A percentile compares a stretch with the other conserved stretches of the same genome.
Conservation (phyloP, 164 flowering plant species). For the Tetracentron sinense region DNA sequence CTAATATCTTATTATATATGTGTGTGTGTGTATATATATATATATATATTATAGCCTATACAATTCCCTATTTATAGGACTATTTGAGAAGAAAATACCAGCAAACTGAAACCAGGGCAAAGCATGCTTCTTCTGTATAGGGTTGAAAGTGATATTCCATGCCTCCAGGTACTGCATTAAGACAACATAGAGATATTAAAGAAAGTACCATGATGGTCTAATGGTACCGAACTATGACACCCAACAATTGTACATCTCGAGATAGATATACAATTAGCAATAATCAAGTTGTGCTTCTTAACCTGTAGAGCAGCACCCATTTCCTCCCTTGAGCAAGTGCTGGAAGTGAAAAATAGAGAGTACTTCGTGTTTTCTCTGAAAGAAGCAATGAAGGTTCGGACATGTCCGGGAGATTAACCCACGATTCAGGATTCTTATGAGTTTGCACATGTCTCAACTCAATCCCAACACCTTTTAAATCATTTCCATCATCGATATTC, state of each 20-base stretch:
- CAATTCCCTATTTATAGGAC: not conserved
- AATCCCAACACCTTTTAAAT: conserved; percentile 27
- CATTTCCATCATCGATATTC: conserved; percentile 28
- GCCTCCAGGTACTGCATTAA: conserved; percentile 87
- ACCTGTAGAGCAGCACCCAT: conserved; percentile 94
- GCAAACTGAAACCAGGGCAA: conserved; percentile 83
- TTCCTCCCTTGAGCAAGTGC: conserved; percentile 71
- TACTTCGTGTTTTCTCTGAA: conserved; percentile 51
- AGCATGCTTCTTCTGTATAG: conserved; percentile 87
- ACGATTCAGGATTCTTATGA: conserved; percentile 20
- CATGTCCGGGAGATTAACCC: conserved; percentile 43
- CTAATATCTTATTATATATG: no score
- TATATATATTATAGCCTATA: not conserved
- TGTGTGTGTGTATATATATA: no score
- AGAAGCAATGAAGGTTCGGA: conserved; percentile 90
- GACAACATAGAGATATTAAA: conserved; percentile 2
- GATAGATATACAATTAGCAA: not conserved
- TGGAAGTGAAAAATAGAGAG: conserved; percentile 76
- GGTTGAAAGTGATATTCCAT: conserved; percentile 92
- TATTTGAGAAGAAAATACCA: conserved; percentile 49
- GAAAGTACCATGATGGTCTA: conserved; percentile 1
- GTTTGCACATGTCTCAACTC: conserved; percentile 40
- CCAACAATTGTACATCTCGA: not conserved
- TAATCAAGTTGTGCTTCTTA: not conserved
- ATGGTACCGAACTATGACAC: conserved; percentile 10